These are phyloP conservation scores for Neonectria neomacrospora DNA, from an alignment of 2,329 filamentous ascomycete genomes.

Conservation along the genomic window DNA sequence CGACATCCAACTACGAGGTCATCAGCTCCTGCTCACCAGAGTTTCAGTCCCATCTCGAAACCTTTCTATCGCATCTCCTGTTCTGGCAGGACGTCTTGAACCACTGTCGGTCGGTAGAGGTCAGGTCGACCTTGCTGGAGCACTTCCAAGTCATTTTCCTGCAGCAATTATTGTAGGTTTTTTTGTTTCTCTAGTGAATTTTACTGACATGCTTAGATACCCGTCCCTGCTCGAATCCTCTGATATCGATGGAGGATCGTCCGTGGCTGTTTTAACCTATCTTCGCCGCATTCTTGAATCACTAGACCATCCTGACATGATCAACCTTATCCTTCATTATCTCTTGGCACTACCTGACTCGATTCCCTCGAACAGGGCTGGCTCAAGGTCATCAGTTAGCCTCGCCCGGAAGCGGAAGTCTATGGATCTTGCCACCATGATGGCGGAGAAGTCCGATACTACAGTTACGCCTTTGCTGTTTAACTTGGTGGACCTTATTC, in stretches of 20 bases:
- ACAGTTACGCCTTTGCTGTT: conserved; percentile 86
- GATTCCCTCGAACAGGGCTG: conserved; percentile 50
- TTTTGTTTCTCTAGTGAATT: not conserved
- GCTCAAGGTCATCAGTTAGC: conserved; percentile 65
- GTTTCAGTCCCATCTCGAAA: conserved; percentile 88
- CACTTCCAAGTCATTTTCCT: conserved; percentile 98
- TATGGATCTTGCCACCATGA: conserved; percentile 83
- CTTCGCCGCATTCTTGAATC: conserved; percentile 90
- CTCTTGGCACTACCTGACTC: conserved; percentile 81
- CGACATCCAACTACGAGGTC: conserved; percentile 74
- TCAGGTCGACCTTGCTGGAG: conserved; percentile 91
- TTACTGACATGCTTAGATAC: conserved; percentile 67
- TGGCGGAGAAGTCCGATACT: conserved; percentile 78
- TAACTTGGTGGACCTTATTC: conserved; percentile 90
- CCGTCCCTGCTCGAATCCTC: conserved; percentile 96
- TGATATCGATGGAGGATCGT: conserved; percentile 95
- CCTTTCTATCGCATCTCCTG: conserved; percentile 91
- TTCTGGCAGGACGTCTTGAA: conserved; percentile 99
- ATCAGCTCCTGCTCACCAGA: conserved; percentile 78
- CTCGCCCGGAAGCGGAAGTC: conserved; percentile 86
- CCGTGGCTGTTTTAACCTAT: conserved; percentile 94
- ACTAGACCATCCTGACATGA: conserved; percentile 91
- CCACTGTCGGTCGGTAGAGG: conserved; percentile 90
- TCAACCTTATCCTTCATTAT: conserved; percentile 93
- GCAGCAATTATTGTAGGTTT: conserved; percentile 84